These are phyloP conservation scores for Pichia rugopelliculosa DNA, from an alignment of 805 yeast genomes.

Conservation along the genomic window DNA sequence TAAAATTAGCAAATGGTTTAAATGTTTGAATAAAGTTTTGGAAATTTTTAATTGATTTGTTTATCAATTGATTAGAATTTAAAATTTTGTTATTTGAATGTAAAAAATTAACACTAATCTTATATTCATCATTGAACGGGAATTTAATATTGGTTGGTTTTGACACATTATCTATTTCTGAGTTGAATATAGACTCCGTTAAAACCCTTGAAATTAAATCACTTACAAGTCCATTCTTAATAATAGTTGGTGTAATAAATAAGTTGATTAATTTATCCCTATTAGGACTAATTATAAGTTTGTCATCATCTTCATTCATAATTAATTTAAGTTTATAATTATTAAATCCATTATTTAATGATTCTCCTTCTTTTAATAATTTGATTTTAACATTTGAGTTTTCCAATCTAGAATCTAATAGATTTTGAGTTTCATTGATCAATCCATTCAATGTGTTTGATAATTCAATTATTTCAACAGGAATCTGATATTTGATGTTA, in stretches of 20 bases:
- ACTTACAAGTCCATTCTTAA: constrained; percentile 26
- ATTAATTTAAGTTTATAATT: constrained; percentile 20
- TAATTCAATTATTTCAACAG: constrained; percentile 34
- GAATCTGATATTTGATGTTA: constrained; percentile 31
- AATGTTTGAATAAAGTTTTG: constrained; percentile 47
- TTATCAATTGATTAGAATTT: constrained; percentile 44
- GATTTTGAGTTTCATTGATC: constrained; percentile 29
- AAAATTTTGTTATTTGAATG: constrained; percentile 62
- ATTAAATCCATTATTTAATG: neutral
- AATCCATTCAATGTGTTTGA: constrained; percentile 28
- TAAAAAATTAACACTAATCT: constrained; percentile 67
- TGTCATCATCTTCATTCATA: constrained; percentile 20
- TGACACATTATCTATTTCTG: constrained; percentile 14
- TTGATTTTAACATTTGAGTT: constrained; percentile 28
- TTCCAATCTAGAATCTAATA: constrained; percentile 26
- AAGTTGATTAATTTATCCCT: constrained; percentile 29
- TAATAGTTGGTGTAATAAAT: constrained; percentile 23
- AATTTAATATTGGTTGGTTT: constrained; percentile 31
- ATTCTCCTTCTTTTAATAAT: constrained; percentile 4
- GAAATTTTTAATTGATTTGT: constrained; percentile 26
- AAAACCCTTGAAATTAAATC: constrained; percentile 32
- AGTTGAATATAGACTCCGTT: constrained; percentile 31
- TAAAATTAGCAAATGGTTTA: constrained; percentile 54
- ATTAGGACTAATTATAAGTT: constrained; percentile 32
- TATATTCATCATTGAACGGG: constrained; percentile 58